Evolutionary conservation across 768 basidiomycete species (phyloP).

Genomic region (Tubosaeta sp.): DNA sequence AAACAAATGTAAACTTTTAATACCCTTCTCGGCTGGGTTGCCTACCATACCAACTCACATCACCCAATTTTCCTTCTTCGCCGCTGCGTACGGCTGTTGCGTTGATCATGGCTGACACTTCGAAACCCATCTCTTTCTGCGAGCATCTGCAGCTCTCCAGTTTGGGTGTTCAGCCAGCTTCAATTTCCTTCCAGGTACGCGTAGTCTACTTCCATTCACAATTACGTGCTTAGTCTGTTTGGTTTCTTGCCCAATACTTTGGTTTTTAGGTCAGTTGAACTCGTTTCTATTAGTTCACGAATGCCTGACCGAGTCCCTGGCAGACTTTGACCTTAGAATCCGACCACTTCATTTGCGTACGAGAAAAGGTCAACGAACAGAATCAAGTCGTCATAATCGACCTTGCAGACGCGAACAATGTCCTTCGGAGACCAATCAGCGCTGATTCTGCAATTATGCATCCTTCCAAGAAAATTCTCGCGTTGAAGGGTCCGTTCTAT

Average conservation of each 20-base stretch:
- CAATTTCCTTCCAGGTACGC: constrained; percentile 91
- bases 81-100: constrained; percentile 12
- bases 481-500: constrained; percentile 66
- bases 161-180: constrained; percentile 91
- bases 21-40: constrained; percentile 12
- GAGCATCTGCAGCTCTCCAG: constrained; percentile 94
- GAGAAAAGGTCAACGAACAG: constrained; percentile 91
- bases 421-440: constrained; percentile 89
- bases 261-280: constrained; percentile 18
- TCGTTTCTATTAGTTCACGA: not conserved
- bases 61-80: constrained; percentile 12
- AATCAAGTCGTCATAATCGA: constrained; percentile 99
- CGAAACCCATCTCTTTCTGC: constrained; percentile 83
- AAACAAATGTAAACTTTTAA: constrained; percentile 31
- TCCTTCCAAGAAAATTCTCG: constrained; percentile 92
- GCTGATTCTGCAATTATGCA: constrained; percentile 99
- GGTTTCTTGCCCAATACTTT: not conserved
- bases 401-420: constrained; percentile 96
- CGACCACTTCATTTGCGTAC: constrained; percentile 97
- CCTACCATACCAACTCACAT: constrained; percentile 22
- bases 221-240: constrained; percentile 15
- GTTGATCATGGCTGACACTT: constrained; percentile 26
- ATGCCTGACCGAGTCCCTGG: constrained; percentile 3
- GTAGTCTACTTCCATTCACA: constrained; percentile 31
- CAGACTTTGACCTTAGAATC: constrained; percentile 94